Evolutionary conservation across 257 asterid genomes (phyloP), one percentile per base, ranked within the genome.

Genomic region (Solanum lycopersicoides): DNA sequence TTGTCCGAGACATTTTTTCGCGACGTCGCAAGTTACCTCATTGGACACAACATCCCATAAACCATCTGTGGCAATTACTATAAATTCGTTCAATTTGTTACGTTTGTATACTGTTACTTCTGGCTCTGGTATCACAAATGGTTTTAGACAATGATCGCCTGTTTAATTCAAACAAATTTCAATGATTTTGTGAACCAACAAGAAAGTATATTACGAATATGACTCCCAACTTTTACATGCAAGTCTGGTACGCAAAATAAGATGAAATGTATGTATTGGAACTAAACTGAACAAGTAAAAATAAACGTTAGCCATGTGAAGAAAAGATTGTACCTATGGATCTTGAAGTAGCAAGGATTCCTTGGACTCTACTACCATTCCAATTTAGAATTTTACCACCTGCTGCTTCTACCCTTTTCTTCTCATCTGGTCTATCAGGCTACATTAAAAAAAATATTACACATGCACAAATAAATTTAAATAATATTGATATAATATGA

Each of bases 381-480:
- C 93, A 91, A 30, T 90, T 79, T 28, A 93, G 9, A 74, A 94
- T 39, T 69, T 68, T 84, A 65, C 95, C 96, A 3, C 94, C 93
- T 6, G 91, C 92, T 12, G 91, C 94, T 90, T 93, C 95, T 30
- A 94, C 88, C 88, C 98, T 90, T 84, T 93, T 87, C 86, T 59
- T 91, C 88, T 93, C 98, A 77, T 95, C 97, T 15, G 88, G 88
- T 74, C 95, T 92, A 32, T 93, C 93, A n/a, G 95, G 91, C 98
- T 93, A 63, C 66, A 74, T n/a, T 5, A 23, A 41, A 41, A 53
- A 18, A 53, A 53, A 9, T 20, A 12, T 3, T n/a, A 63, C 3
- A 28, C 23, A 82, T 20, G 21, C 73, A 73, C 53, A 63, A 41
- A 3, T 66, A 63, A 20, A 53, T 53, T 53, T 53, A n/a, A 53